Base-by-base conservation (phyloP, 228 moss, liverwort and hornwort species). In the Sphagnum magellanicum region DNA sequence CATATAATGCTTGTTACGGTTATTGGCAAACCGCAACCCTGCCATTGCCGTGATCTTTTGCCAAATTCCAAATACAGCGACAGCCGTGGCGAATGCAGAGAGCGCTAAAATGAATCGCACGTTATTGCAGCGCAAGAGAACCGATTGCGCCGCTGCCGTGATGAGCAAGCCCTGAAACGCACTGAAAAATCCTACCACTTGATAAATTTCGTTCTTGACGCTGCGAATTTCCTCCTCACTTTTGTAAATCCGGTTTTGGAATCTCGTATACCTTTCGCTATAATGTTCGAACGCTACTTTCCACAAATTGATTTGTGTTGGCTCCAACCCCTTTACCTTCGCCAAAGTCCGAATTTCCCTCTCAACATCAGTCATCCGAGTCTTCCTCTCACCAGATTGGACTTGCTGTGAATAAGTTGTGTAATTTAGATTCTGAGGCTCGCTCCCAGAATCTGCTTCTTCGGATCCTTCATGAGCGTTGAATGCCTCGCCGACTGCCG, bases 141-240 rank as follows among this genome's bases (percentile, higher is more conserved):
- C 63, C 48, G 76, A 78, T 68, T 79, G 73, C 52, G 79, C 72
- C 51, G 78, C 62, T 6, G 82, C 82, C 8, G 78, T 82, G 17
- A 82, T 68, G 6, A 82, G 70, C 17, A 82, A 75, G 5, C 79
- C 82, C 49, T 82, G 75, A 49, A 82, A 79, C 0, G 79, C 79
- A 47, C 70, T 78, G 16, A 82, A 82, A 62, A 75, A 82, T 1
- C 82, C 82, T 16, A 82, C 79, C 6, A 82, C 73, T 14, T 82
- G 78, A 5, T 76, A 82, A 49, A 82, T 73, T 14, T 82, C 79
- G 68, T 75, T 79, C 8, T 70, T 67, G 53, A 72, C 10, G 4
- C 68, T 64, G 48, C 53, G 71, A 17, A 75, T 75, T 5, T 78
- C 17, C 73, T 82, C 32, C 32, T 32, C 32, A 1, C 32, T 32